Percentiles rank a stretch among this genome's conserved stretches.
Conservation (phyloP, 257 asterid genomes). For the Oldenlandia corymbosa region DNA sequence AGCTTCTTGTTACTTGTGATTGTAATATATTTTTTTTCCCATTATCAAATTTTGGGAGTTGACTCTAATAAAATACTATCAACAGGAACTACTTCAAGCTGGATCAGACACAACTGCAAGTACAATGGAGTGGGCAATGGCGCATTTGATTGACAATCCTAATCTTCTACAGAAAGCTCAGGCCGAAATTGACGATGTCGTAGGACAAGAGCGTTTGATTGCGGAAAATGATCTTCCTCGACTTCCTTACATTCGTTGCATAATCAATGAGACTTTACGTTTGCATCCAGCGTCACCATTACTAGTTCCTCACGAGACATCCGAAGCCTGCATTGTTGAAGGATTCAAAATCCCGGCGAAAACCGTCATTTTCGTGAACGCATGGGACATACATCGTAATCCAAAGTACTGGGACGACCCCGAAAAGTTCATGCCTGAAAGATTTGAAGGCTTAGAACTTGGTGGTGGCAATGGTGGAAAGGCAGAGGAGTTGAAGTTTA, state of each 20-base stretch:
- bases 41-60: too few species aligned
- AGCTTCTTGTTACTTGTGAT: too few species aligned
- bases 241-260: conserved; percentile 44
- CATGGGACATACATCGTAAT: conserved; percentile 62
- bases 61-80: too few species aligned
- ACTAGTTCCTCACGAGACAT: conserved; percentile 57
- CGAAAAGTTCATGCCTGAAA: conserved; percentile 45
- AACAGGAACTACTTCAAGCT: conserved; percentile 35
- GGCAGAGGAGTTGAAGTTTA: conserved; percentile 28
- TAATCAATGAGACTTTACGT: conserved; percentile 56
- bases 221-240: conserved; percentile 26
- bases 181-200: conserved; percentile 22
- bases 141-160: conserved; percentile 21
- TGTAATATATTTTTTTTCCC: too few species aligned
- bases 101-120: conserved; percentile 33
- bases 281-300: conserved; percentile 53
- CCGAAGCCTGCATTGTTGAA: conserved; percentile 46
- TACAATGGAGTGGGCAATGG: conserved; percentile 33
- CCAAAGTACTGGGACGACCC: conserved; percentile 57
- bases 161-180: conserved; percentile 25
- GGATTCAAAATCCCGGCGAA: conserved; percentile 45
- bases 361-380: conserved; percentile 49
- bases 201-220: conserved; percentile 22
- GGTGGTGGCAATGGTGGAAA: conserved; percentile 18
- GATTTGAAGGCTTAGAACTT: conserved; percentile 23